Conservation (phyloP, 2,329 filamentous ascomycete genomes). For the Cucurbitaria berberidis region DNA sequence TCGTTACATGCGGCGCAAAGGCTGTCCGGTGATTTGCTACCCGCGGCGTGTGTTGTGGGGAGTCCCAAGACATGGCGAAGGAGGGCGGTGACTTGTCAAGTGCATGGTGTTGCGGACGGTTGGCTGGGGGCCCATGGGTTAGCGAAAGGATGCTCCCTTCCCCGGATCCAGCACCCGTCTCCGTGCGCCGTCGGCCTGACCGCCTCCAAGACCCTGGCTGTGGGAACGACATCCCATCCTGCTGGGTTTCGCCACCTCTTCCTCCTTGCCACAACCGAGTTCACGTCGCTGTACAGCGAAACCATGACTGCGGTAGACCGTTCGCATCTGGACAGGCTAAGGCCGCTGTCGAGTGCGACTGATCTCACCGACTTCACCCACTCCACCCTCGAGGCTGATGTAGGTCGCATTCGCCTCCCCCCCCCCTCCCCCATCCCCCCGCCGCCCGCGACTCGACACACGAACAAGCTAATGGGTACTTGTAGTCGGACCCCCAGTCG, state of each 20-base stretch:
- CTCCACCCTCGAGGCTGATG: slow-evolving; percentile 24
- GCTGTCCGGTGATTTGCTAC: slow-evolving; percentile 12
- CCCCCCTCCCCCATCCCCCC: slow-evolving; percentile 11
- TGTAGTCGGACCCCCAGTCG: slow-evolving; percentile 41
- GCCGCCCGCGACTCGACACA: slow-evolving; percentile 9
- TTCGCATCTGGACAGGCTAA: slow-evolving; percentile 11
- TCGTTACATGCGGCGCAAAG: slow-evolving; percentile 12
- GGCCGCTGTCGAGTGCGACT: slow-evolving; percentile 27
- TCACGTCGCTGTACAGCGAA: slow-evolving; percentile 4
- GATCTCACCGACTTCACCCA: slow-evolving; percentile 26
- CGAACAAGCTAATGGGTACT: slow-evolving; percentile 21
- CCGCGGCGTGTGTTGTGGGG: slow-evolving; percentile 8
- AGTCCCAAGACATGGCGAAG: slow-evolving; percentile 11
- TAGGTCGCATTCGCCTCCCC: no score
- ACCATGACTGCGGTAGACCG: slow-evolving; percentile 15
- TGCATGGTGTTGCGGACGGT: slow-evolving; percentile 10
- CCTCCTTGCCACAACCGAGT: slow-evolving; percentile 18
- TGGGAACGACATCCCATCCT: slow-evolving; percentile 25
- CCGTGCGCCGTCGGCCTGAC: slow-evolving; percentile 12
- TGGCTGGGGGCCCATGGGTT: slow-evolving; percentile 11
- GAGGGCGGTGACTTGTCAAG: slow-evolving; percentile 14
- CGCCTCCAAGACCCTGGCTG: slow-evolving; percentile 22
- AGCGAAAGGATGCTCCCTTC: slow-evolving; percentile 7
- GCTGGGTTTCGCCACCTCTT: slow-evolving; percentile 22
- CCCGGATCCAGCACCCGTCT: slow-evolving; percentile 10